Conservation (phyloP, 768 basidiomycete species). For the Boletus insuetus region DNA sequence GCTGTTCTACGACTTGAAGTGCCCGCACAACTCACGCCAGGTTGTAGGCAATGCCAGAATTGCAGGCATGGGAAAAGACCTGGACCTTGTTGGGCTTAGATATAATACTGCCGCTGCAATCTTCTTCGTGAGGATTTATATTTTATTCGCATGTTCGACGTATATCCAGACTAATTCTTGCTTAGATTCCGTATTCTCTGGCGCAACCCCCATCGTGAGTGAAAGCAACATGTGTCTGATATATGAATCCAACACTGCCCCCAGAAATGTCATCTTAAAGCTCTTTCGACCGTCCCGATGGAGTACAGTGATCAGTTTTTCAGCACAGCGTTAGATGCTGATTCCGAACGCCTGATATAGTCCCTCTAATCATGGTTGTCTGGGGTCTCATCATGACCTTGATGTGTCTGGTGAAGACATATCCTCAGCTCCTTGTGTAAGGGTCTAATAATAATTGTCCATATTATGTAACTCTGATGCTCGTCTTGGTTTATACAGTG, state of each 20-base stretch:
- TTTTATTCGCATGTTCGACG: background rate
- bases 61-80: constrained; percentile 43
- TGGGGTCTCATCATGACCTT: constrained; percentile 39
- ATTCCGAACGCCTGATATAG: constrained; percentile 25
- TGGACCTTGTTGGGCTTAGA: constrained; percentile 33
- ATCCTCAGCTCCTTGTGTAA: constrained; percentile 28
- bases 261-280: constrained; percentile 38
- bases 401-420: constrained; percentile 37
- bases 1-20: background rate
- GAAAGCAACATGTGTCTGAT: background rate
- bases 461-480: background rate
- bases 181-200: constrained; percentile 35
- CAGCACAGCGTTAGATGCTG: background rate
- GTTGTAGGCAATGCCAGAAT: constrained; percentile 40
- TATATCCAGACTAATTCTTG: background rate
- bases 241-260: background rate
- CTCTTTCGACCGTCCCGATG: constrained; percentile 33
- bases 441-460: background rate
- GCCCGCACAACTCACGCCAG: constrained; percentile 2
- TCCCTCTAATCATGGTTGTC: constrained; percentile 34
- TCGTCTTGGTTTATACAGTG: constrained; percentile 17
- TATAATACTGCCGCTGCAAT: constrained; percentile 40
- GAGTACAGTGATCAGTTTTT: constrained; percentile 18
- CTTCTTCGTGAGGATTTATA: constrained; percentile 31
- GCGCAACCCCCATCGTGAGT: constrained; percentile 41